A percentile compares a stretch with the other conserved stretches of the same genome.
phyloP scores from a whole-genome alignment of 331 rosid genomes.

The Rhamnella rubrinervis region DNA sequence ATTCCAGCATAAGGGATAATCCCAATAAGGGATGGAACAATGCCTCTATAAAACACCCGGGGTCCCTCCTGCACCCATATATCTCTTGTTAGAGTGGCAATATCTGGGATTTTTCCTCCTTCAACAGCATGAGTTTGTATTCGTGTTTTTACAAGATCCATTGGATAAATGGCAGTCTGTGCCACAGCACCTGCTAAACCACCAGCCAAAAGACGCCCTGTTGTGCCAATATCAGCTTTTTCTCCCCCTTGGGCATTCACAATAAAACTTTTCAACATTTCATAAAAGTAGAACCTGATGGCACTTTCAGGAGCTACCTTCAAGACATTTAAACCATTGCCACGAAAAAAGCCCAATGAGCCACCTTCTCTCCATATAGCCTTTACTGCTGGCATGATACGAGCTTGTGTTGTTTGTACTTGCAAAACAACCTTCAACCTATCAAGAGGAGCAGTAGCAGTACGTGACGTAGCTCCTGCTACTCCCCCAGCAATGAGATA shows the following conservation, averaged over 20 bases:
- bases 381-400: constrained; percentile 60
- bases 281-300: constrained; percentile 68
- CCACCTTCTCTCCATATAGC: constrained; percentile 66
- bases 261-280: constrained; percentile 58
- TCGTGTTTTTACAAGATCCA: constrained; percentile 88
- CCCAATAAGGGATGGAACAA: constrained; percentile 82
- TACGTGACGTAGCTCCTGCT: constrained; percentile 88
- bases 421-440: constrained; percentile 80
- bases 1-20: constrained; percentile 92
- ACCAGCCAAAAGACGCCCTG: constrained; percentile 71
- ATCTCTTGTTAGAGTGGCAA: constrained; percentile 59
- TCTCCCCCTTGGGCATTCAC: constrained; percentile 50
- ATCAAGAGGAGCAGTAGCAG: constrained; percentile 87
- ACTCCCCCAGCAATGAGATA: constrained; percentile 84
- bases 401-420: constrained; percentile 67
- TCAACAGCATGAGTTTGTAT: constrained; percentile 56
- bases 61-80: constrained; percentile 87
- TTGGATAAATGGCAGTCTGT: constrained; percentile 75
- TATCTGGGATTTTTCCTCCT: constrained; percentile 57
- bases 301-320: constrained; percentile 96
- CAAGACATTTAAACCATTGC: constrained; percentile 79
- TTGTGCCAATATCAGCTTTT: constrained; percentile 52
- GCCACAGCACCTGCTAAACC: constrained; percentile 91
- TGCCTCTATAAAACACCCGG: constrained; percentile 74
- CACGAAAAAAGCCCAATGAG: constrained; percentile 69